A percentile compares a stretch with the other conserved stretches of the same genome.
These are phyloP conservation scores for Echites panduratus DNA, from an alignment of 257 asterid genomes.

Conservation along the genomic window DNA sequence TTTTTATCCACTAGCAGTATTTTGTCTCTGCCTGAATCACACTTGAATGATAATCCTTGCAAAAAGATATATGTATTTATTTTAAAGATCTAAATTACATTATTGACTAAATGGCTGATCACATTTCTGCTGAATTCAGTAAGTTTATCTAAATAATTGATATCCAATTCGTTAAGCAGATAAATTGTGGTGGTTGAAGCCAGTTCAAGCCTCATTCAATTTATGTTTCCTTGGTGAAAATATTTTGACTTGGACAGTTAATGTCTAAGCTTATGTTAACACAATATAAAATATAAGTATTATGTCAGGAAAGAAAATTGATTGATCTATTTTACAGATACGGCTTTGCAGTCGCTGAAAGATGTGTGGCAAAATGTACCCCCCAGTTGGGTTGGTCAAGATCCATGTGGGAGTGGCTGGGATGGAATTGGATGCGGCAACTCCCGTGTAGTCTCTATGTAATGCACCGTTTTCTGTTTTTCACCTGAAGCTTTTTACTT, in stretches of 20 bases:
- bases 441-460: conserved; percentile 51
- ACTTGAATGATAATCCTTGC: neutral
- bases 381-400: conserved; percentile 57
- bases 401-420: conserved; percentile 70
- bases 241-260: neutral
- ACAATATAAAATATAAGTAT: neutral
- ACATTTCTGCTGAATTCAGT: neutral
- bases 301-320: conserved; percentile 1
- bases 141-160: neutral
- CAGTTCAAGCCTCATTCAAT: neutral
- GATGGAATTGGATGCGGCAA: conserved; percentile 53
- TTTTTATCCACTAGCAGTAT: neutral
- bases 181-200: neutral
- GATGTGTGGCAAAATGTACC: conserved; percentile 49
- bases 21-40: neutral
- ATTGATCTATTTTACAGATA: conserved; percentile 35
- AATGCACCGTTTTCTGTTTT: conserved; percentile 1
- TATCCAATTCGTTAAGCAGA: neutral
- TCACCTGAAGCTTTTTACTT: neutral
- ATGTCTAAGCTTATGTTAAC: neutral
- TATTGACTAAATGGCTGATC: neutral
- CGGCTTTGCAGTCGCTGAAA: conserved; percentile 39
- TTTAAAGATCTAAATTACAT: neutral
- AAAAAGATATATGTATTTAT: too few species aligned
- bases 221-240: neutral